Percentiles rank a stretch among this genome's conserved stretches.
phyloP scores from a whole-genome alignment of 2,329 filamentous ascomycete genomes.

The Arthrinium puccinioides region DNA sequence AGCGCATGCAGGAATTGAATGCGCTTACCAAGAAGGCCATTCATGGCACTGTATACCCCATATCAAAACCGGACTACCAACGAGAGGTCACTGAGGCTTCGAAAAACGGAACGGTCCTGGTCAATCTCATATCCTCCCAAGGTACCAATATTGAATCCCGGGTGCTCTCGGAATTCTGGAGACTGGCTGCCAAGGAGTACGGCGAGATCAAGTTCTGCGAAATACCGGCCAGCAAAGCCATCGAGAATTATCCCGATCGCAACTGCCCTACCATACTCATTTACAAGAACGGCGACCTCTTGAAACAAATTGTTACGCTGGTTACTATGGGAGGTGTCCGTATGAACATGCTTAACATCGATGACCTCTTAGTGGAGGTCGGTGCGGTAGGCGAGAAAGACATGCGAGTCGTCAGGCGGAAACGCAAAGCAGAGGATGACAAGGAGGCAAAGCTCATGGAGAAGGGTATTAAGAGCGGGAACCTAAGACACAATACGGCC shows the following conservation, averaged over 20 bases:
- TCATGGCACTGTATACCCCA: slow-evolving; percentile 84
- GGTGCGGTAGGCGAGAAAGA: slow-evolving; percentile 76
- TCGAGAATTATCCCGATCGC: slow-evolving; percentile 89
- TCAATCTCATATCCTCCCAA: slow-evolving; percentile 72
- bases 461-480: slow-evolving; percentile 44
- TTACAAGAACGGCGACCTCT: slow-evolving; percentile 89
- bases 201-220: slow-evolving; percentile 97
- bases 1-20: slow-evolving; percentile 77
- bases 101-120: slow-evolving; percentile 59
- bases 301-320: slow-evolving; percentile 85
- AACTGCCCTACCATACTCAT: slow-evolving; percentile 93
- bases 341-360: slow-evolving; percentile 67
- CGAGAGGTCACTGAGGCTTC: slow-evolving; percentile 90
- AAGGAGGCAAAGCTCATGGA: slow-evolving; percentile 48
- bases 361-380: slow-evolving; percentile 73
- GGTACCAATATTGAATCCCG: slow-evolving; percentile 81
- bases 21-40: slow-evolving; percentile 68
- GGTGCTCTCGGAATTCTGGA: slow-evolving; percentile 78
- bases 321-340: slow-evolving; percentile 66
- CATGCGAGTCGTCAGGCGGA: slow-evolving; percentile 62
- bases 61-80: slow-evolving; percentile 91
- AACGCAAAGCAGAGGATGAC: slow-evolving; percentile 51
- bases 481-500: slow-evolving; percentile 33
- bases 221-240: slow-evolving; percentile 85
- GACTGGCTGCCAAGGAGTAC: slow-evolving; percentile 74